Evolutionary conservation across 805 yeast species (phyloP).

Genomic region (Saturnispora ahearnii): DNA sequence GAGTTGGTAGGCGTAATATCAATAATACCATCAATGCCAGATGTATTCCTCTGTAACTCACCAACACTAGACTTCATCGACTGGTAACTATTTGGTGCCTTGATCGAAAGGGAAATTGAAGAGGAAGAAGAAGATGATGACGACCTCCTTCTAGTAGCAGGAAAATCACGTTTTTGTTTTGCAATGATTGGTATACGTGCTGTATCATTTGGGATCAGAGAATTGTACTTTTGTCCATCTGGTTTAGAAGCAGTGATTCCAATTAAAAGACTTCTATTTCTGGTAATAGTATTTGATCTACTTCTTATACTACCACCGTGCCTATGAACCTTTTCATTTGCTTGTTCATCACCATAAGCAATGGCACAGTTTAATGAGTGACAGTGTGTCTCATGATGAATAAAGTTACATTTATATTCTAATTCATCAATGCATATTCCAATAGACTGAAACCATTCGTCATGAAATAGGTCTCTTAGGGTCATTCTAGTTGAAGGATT

Average conservation of each 20-base stretch:
- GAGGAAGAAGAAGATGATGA: neutral
- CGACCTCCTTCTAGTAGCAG: neutral
- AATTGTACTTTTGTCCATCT: neutral
- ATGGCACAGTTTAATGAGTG: slow-evolving; percentile 4
- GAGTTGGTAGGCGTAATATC: neutral
- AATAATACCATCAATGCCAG: neutral
- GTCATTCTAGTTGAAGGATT: slow-evolving; percentile 44
- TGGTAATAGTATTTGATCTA: neutral
- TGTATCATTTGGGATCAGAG: neutral
- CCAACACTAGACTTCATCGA: neutral
- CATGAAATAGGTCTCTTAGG: slow-evolving; percentile 44
- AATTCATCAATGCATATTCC: slow-evolving; percentile 52
- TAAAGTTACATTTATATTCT: slow-evolving; percentile 20
- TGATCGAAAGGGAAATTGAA: neutral
- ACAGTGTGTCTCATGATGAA: slow-evolving; percentile 9
- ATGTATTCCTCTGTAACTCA: neutral
- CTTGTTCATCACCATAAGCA: slow-evolving; percentile 1
- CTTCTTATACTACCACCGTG: slow-evolving; percentile 4
- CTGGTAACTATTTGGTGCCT: neutral
- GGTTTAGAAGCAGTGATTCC: neutral
- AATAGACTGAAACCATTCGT: slow-evolving; percentile 53
- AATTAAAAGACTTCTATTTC: neutral
- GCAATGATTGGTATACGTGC: neutral
- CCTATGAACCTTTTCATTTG: slow-evolving; percentile 1
- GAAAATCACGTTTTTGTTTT: neutral